Percentiles rank a stretch among this genome's conserved stretches.
phyloP scores from a whole-genome alignment of 768 basidiomycete species.

The Rhizopogon sp. region DNA sequence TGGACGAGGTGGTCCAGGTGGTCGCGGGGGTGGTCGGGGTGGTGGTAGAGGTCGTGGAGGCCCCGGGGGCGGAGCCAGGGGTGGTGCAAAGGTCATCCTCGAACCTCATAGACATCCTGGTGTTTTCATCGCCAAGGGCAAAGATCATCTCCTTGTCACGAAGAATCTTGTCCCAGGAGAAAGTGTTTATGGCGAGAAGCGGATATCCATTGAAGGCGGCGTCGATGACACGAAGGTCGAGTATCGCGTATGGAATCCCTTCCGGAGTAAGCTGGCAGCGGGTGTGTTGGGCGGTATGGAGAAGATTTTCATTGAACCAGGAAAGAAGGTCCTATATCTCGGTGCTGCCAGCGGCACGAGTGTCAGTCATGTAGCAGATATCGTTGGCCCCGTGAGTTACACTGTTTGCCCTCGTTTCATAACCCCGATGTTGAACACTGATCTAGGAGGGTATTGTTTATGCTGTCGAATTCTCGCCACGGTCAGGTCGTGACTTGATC shows the following conservation, averaged over 20 bases:
- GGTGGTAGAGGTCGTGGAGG: conserved; percentile 54
- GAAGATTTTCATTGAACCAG: conserved; percentile 87
- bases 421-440: conserved; percentile 9
- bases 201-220: conserved; percentile 79
- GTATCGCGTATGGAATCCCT: conserved; percentile 99
- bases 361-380: conserved; percentile 98
- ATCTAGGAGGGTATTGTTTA: conserved; percentile 90
- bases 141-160: conserved; percentile 95
- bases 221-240: conserved; percentile 84
- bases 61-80: conserved; percentile 66
- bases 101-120: conserved; percentile 95
- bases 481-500: conserved; percentile 96
- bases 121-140: conserved; percentile 95
- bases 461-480: conserved; percentile 95
- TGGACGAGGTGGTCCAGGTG: conserved; percentile 35
- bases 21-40: conserved; percentile 37
- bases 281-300: conserved; percentile 96
- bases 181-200: conserved; percentile 97
- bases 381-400: conserved; percentile 84
- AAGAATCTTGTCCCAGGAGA: conserved; percentile 98
- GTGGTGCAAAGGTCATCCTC: conserved; percentile 84
- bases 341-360: conserved; percentile 98
- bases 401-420: neutral
- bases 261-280: conserved; percentile 94
- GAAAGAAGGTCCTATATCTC: conserved; percentile 94